Evolutionary conservation across 108 stramenopile genomes (phyloP).

Genomic region (Nitzschia palea): DNA sequence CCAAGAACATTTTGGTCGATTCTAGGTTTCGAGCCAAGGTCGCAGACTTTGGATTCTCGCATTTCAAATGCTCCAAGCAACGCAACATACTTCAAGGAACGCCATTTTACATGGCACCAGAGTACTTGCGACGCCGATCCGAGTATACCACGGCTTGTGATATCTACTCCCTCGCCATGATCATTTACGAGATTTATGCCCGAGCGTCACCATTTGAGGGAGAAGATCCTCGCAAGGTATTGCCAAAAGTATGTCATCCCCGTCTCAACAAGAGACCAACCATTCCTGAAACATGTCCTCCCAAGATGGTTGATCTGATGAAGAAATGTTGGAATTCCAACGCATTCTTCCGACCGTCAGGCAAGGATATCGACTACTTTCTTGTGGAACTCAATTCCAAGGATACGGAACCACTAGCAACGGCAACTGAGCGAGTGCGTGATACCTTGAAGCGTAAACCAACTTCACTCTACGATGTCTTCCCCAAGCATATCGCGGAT

Average conservation of each 20-base stretch:
- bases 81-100: slow-evolving; percentile 63
- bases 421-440: neutral
- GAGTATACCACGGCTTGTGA: slow-evolving; percentile 46
- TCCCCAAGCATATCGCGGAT: slow-evolving; percentile 22
- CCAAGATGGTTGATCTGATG: slow-evolving; percentile 20
- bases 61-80: slow-evolving; percentile 86
- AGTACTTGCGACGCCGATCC: slow-evolving; percentile 47
- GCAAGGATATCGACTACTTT: slow-evolving; percentile 27
- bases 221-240: slow-evolving; percentile 36
- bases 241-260: slow-evolving; percentile 26
- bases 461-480: slow-evolving; percentile 26
- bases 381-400: slow-evolving; percentile 10
- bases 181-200: slow-evolving; percentile 58
- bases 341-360: slow-evolving; percentile 30
- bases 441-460: slow-evolving; percentile 1
- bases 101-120: slow-evolving; percentile 94
- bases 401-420: slow-evolving; percentile 16
- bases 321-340: slow-evolving; percentile 28
- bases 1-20: slow-evolving; percentile 56
- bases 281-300: slow-evolving; percentile 14
- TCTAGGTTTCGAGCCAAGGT: slow-evolving; percentile 44
- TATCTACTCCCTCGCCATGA: slow-evolving; percentile 60
- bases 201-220: slow-evolving; percentile 50
- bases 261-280: slow-evolving; percentile 31
- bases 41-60: slow-evolving; percentile 73